Evolutionary conservation across 306 rosid genomes (phyloP), one percentile per base, ranked within the genome.

Genomic region (Begonia fuchsioides): DNA sequence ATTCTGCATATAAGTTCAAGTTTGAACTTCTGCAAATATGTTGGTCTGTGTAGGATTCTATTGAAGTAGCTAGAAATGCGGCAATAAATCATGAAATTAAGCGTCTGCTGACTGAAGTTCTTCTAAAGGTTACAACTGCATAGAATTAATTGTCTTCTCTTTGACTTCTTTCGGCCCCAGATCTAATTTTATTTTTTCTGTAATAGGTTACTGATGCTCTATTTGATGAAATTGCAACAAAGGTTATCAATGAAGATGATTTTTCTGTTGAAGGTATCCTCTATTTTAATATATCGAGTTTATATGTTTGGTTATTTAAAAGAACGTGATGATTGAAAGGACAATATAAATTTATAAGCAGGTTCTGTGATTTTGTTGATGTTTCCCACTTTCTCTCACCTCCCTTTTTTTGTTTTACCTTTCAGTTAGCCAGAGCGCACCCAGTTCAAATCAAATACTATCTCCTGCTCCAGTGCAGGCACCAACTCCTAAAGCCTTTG

Each of bases 41-140:
- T 46, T 60, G 16, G 40, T 46, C 43, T 51, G 15, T 68, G 60
- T 68, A 84, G 90, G 95, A 79, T 76, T 66, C 64, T 51, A 82
- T 61, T 53, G 92, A 81, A 54, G 81, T 65, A 35, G 87, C 86
- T 46, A 79, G 81, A 78, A 69, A 81, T 54, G 87, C 76, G 56
- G 95, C 94, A 63, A 81, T 81, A 67, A 90, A 84, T 64, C 93
- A 68, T 57, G 95, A 90, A 77, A 90, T 90, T 57, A 90, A 81
- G 54, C 90, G 79, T 19, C 75, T 90, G 57, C 76, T 90, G 15
- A 90, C 97, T 17, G 97, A 90, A 72, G 94, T 90, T 64, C 92
- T 90, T 56, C 58, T 77, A 58, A 90, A 82, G 90, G 97, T 90
- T 68, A 55, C 55, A 49, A 26, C 35, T 26, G 35, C 35, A 1